Evolutionary conservation across 2,329 filamentous ascomycete species (phyloP).

Genomic region (Ceratocystis variospora): DNA sequence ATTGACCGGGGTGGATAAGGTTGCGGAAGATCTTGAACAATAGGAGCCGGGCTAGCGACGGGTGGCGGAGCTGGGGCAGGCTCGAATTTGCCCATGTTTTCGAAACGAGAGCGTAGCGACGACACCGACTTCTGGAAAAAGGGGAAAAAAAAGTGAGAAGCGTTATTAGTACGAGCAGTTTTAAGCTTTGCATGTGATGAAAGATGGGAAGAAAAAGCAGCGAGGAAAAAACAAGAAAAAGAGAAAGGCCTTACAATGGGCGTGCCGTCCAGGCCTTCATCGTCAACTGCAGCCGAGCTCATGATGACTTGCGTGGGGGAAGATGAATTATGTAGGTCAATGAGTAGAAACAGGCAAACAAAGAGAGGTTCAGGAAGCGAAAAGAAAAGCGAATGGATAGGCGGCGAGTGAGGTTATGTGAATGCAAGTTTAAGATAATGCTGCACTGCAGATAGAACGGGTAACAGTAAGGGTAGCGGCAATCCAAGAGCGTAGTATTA

Average conservation of each 20-base stretch:
- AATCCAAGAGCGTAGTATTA: background rate
- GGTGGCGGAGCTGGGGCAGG: slow-evolving; percentile 23
- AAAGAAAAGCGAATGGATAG: slow-evolving; percentile 4
- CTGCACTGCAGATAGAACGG: slow-evolving; percentile 7
- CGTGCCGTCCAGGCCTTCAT: slow-evolving; percentile 56
- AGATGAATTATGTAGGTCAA: background rate
- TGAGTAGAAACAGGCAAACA: background rate
- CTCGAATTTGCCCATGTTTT: slow-evolving; percentile 50
- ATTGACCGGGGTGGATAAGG: slow-evolving; percentile 25
- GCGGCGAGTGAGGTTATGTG: slow-evolving; percentile 8
- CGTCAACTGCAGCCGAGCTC: slow-evolving; percentile 21
- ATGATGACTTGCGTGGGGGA: slow-evolving; percentile 11
- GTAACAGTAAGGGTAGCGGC: background rate
- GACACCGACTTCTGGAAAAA: slow-evolving; percentile 58
- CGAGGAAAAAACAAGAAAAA: background rate
- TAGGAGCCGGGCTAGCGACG: background rate
- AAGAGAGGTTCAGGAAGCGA: background rate
- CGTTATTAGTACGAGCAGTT: slow-evolving; percentile 29
- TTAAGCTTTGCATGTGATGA: background rate
- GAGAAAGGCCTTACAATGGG: slow-evolving; percentile 47
- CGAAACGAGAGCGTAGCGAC: slow-evolving; percentile 66
- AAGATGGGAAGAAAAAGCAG: background rate
- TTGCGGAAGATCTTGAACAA: slow-evolving; percentile 2
- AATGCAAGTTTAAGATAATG: slow-evolving; percentile 12
- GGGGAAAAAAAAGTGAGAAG: background rate